Conservation (phyloP, 129 eudicot species). For the Apium graveolens region DNA sequence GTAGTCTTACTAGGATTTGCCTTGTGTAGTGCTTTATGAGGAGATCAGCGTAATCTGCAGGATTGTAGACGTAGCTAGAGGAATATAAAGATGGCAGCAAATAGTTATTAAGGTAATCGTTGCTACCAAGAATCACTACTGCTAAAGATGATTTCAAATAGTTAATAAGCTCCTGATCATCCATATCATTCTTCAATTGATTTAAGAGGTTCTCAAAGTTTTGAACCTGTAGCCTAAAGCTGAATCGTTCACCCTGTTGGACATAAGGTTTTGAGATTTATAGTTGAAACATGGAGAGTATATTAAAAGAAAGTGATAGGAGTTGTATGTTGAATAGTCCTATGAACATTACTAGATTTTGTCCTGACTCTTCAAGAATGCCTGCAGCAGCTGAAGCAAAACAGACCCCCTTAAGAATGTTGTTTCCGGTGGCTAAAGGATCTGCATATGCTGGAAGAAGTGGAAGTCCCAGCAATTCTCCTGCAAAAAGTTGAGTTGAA, state of each 20-base stretch:
- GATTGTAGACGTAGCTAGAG: constrained; percentile 35
- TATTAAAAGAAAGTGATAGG: neutral
- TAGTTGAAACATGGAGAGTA: neutral
- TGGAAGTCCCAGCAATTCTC: constrained; percentile 43
- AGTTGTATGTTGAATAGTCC: neutral
- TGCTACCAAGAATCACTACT: constrained; percentile 57
- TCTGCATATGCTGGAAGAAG: constrained; percentile 49
- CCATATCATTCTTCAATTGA: constrained; percentile 33
- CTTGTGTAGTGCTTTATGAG: constrained; percentile 42
- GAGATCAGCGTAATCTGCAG: constrained; percentile 46
- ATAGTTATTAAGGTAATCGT: constrained; percentile 81
- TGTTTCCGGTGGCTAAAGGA: constrained; percentile 34
- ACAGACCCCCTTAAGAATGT: constrained; percentile 47
- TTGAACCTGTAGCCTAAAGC: constrained; percentile 56
- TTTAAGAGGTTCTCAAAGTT: constrained; percentile 48
- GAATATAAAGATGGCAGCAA: constrained; percentile 41
- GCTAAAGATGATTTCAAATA: constrained; percentile 43
- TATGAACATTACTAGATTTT: constrained; percentile 33
- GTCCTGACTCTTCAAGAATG: constrained; percentile 64
- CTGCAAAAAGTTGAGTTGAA: constrained; percentile 15
- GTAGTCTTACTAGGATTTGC: constrained; percentile 43
- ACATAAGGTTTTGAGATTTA: neutral
- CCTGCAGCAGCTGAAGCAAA: constrained; percentile 79
- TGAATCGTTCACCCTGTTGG: constrained; percentile 57
- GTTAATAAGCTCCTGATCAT: constrained; percentile 23